Conservation (phyloP, 768 basidiomycete species). For the Lepiota brunneoincarnata region DNA sequence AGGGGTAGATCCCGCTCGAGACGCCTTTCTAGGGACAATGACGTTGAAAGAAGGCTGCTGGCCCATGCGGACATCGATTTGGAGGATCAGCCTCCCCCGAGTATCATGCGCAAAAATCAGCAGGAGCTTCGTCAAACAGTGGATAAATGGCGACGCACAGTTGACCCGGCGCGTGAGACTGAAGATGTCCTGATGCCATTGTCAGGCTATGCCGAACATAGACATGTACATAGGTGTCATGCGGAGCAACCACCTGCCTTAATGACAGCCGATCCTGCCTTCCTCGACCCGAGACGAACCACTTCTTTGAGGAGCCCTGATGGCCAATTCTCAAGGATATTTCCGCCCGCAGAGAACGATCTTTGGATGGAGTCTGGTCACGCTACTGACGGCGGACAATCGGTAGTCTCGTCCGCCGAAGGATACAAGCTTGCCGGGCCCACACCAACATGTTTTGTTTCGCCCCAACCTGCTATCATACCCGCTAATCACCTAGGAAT, state of each 20-base stretch:
- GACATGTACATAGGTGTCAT: neutral
- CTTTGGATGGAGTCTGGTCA: neutral
- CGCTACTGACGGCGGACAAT: neutral
- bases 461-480: neutral
- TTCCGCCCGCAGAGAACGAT: neutral
- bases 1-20: slow-evolving; percentile 11
- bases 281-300: neutral
- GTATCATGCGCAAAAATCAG: slow-evolving; percentile 16
- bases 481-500: neutral
- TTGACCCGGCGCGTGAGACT: neutral
- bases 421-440: neutral
- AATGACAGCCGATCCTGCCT: neutral
- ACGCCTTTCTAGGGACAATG: slow-evolving; percentile 14
- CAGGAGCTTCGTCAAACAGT: slow-evolving; percentile 2
- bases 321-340: neutral
- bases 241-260: neutral
- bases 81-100: slow-evolving; percentile 25
- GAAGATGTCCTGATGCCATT: slow-evolving; percentile 8
- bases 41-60: slow-evolving; percentile 12
- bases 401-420: slow-evolving; percentile 2
- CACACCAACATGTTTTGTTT: neutral
- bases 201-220: neutral
- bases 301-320: neutral
- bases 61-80: slow-evolving; percentile 11
- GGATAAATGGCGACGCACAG: slow-evolving; percentile 3